Evolutionary conservation across 202 grass and related monocot genomes (phyloP).

Genomic region (Setaria italica): DNA sequence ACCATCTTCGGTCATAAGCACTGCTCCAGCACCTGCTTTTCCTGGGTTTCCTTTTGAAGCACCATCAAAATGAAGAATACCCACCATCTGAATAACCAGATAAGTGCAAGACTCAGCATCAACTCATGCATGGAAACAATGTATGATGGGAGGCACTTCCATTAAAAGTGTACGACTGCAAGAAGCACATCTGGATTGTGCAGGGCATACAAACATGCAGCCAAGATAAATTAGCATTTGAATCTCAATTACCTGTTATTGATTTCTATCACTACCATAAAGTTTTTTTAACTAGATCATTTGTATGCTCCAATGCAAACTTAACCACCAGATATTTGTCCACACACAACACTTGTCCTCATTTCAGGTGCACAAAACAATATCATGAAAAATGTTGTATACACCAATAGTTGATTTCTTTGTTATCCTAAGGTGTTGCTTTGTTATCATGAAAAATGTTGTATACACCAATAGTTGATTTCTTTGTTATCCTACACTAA

Average conservation of each 20-base stretch:
- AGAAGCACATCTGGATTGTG: background rate
- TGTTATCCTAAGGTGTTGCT: background rate
- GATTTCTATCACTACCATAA: background rate
- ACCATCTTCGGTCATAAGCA: constrained; percentile 78
- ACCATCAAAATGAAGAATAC: constrained; percentile 78
- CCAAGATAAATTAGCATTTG: background rate
- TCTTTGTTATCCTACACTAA: background rate
- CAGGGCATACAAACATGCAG: background rate
- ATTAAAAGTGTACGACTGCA: background rate
- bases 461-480: background rate
- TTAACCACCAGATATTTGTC: too few relatives aligned
- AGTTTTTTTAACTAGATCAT: background rate
- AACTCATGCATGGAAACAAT: constrained; percentile 37
- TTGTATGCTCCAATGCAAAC: background rate
- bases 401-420: background rate
- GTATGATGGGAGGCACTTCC: background rate
- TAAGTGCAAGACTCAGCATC: constrained; percentile 15
- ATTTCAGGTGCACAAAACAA: background rate
- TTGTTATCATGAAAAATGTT: too few relatives aligned
- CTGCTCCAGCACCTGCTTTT: constrained; percentile 82
- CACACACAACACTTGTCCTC: background rate
- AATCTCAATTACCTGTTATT: background rate
- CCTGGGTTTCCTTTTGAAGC: constrained; percentile 96
- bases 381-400: background rate
- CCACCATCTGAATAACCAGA: constrained; percentile 62